phyloP scores from a whole-genome alignment of 441 rosid species.

The Gossypium schwendimanii region DNA sequence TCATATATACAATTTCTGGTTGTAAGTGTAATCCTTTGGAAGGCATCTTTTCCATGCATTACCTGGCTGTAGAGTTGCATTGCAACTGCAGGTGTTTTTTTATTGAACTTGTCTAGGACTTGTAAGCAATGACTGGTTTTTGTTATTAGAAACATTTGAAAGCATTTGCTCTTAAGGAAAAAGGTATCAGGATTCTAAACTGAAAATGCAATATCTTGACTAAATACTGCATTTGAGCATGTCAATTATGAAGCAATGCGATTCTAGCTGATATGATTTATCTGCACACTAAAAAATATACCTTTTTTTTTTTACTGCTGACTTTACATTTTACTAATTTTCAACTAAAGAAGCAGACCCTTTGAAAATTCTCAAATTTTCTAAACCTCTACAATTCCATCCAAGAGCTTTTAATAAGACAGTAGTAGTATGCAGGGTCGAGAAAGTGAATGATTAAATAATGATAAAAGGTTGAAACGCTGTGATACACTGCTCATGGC shows the following conservation, averaged over 20 bases:
- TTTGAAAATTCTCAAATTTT: background rate
- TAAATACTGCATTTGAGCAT: background rate
- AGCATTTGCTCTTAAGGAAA: background rate
- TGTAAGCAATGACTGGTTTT: background rate
- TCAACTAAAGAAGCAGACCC: background rate
- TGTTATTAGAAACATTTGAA: background rate
- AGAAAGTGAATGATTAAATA: background rate
- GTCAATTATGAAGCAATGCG: background rate
- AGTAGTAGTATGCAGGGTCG: background rate
- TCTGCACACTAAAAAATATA: background rate
- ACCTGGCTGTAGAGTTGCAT: background rate
- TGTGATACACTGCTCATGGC: background rate
- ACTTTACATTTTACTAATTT: background rate
- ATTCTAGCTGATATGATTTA: background rate
- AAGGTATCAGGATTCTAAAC: background rate
- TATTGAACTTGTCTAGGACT: background rate
- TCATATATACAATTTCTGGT: background rate
- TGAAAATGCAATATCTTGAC: background rate
- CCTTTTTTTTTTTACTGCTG: background rate
- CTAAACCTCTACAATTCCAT: background rate
- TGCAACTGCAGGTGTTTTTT: background rate
- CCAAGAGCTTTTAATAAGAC: background rate
- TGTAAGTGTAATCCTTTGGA: background rate
- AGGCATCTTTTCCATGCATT: background rate
- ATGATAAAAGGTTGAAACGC: background rate